Conservation (phyloP, 805 yeast genomes). For the Wickerhamomyces chaumierensis region DNA sequence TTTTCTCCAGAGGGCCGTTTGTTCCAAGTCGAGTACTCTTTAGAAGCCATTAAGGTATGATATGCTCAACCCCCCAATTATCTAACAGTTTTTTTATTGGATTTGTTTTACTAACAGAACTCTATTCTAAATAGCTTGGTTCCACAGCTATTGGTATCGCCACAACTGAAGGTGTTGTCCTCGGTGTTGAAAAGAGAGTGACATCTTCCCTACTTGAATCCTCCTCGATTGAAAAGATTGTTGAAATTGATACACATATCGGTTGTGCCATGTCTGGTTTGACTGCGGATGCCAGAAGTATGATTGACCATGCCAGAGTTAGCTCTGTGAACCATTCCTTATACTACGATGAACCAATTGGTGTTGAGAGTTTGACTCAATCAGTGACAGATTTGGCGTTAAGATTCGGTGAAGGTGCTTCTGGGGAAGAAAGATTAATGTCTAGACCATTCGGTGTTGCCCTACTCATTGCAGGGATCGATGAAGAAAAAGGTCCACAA, state of each 20-base stretch:
- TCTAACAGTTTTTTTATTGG: not conserved
- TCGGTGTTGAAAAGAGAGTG: constrained; percentile 95
- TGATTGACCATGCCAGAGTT: constrained; percentile 97
- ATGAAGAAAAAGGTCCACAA: constrained; percentile 89
- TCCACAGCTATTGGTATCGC: constrained; percentile 96
- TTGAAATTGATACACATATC: constrained; percentile 86
- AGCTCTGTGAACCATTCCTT: constrained; percentile 77
- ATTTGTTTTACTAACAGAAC: constrained; percentile 1
- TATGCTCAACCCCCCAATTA: not conserved
- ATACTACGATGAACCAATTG: constrained; percentile 85
- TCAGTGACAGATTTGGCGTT: constrained; percentile 94
- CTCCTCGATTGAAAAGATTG: constrained; percentile 89
- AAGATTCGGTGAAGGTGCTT: constrained; percentile 94
- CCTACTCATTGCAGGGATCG: constrained; percentile 86
- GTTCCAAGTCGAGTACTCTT: constrained; percentile 94
- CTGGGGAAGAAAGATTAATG: constrained; percentile 86
- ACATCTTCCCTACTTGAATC: constrained; percentile 87
- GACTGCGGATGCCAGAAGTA: constrained; percentile 96
- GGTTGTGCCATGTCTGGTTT: constrained; percentile 99
- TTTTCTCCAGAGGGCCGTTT: constrained; percentile 98
- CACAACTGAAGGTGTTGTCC: constrained; percentile 89
- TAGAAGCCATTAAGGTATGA: constrained; percentile 85
- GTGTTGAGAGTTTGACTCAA: constrained; percentile 90
- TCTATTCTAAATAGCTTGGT: constrained; percentile 36
- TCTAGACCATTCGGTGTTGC: constrained; percentile 99